Base-by-base conservation (phyloP, 345 rosid genomes). In the Psidium friedrichsthalianum region DNA sequence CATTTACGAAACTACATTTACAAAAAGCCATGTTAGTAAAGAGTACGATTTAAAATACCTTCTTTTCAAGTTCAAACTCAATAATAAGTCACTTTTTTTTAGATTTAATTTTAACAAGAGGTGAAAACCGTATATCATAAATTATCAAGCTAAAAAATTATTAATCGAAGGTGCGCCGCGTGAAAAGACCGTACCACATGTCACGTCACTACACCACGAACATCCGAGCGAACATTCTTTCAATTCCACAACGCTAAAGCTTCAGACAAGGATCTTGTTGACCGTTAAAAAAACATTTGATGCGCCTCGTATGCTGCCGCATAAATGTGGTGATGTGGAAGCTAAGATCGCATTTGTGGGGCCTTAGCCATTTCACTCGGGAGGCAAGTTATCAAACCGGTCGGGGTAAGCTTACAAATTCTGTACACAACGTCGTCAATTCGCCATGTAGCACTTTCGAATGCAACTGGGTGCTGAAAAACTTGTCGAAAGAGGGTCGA, bases 401-500 rank as follows among this genome's bases (percentile, higher is more conserved):
- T 85, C 83, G 57, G 32, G 56, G 54, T 58, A 51, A 32, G 85
- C 1, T 54, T 36, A 5, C 42, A 64, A 83, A 55, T 82, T 85
- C 42, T 76, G 86, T 86, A 1, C 89, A 87, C 64, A 83, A 53
- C 74, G 52, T 74, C 87, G 90, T 74, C 15, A 47, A 74, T 29
- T 83, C 82, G 44, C 64, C 40, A 82, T 54, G 57, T 5, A 84
- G 83, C 54, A 86, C 93, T 25, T 87, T 94, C 74, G 91, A 90
- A n/a, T 90, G 87, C 25, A 94, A 95, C 86, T 83, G 87, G 88
- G 20, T 69, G 0, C 84, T 95, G 82, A 83, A 87, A 3, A 87
- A 87, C 59, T 84, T 95, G 83, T 93, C 93, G 0, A 94, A 90
- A 86, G 86, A 88, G 11, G 95, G 98, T 84, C 91, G 91, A 29